These are phyloP conservation scores for Colletotrichum sojae DNA, from an alignment of 2,329 filamentous ascomycete genomes.

Conservation along the genomic window DNA sequence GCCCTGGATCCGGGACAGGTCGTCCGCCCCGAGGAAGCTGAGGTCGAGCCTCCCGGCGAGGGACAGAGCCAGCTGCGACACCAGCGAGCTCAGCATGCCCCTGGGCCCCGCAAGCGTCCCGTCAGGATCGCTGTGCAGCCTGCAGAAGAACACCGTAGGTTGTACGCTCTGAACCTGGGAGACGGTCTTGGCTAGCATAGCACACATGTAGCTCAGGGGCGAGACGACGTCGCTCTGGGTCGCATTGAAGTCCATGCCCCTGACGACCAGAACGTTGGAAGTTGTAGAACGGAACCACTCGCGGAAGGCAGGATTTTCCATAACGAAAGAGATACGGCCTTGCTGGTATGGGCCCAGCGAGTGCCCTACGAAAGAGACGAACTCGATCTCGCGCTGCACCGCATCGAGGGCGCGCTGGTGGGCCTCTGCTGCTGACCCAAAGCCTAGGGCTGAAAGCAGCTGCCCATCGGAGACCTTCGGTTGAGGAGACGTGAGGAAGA, in stretches of 20 bases:
- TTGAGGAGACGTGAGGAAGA: background rate
- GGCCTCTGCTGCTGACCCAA: background rate
- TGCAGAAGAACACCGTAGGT: background rate
- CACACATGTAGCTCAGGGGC: slow-evolving; percentile 5
- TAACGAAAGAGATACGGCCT: background rate
- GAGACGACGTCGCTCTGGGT: background rate
- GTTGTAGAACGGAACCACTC: background rate
- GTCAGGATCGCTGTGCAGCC: slow-evolving; percentile 3
- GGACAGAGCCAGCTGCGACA: background rate
- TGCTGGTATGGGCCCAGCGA: background rate
- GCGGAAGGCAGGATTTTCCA: background rate
- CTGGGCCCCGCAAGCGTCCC: background rate
- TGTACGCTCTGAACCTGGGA: background rate
- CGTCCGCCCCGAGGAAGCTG: background rate
- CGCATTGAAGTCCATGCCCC: background rate
- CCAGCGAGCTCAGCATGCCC: background rate
- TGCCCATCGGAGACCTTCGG: background rate
- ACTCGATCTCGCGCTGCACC: background rate
- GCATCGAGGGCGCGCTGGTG: background rate
- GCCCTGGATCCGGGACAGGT: background rate
- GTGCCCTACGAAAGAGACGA: background rate
- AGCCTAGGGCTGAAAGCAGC: background rate
- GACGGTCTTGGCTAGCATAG: background rate
- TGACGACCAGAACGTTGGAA: background rate
- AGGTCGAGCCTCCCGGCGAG: background rate